Evolutionary conservation across 1,139 yeast species (phyloP), one percentile per base, ranked within the genome.

Genomic region (Kodamaea arcana): DNA sequence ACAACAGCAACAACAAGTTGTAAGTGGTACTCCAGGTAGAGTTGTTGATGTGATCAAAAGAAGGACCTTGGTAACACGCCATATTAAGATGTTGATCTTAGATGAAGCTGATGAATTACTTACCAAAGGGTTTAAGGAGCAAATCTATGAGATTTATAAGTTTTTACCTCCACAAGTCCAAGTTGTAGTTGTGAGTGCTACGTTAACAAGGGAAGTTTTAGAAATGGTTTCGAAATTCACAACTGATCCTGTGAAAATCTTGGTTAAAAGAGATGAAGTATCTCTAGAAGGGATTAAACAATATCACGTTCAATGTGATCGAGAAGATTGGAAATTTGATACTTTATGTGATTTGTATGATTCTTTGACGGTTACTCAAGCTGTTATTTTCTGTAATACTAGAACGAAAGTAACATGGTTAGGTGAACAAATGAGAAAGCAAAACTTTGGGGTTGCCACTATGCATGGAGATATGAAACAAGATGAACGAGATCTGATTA

Each of bases 401-500:
- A 84, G 85, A 54, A 74, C 80, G 51, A 90, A 90, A 58, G 97
- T 92, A 27, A 94, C 87, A 56, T 88, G 96, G 95, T 67, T 92
- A 18, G 69, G 87, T 4, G 79, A 75, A n/a, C 83, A 83, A 52
- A 75, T 92, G 74, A 69, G 72, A 35, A 80, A 76, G 48, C 80
- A 90, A 13, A 85, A 87, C 55, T 92, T 92, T 60, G 82, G 95
- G 0, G 96, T 90, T 13, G 86, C 81, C 4, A 73, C 96, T 8
- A 90, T 92, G 95, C 97, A 92, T 56, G 97, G 97, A 18, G 97
- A 92, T 52, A 85, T 92, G 95, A 83, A 84, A 51, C 97, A 92
- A 62, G 87, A 83, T 40, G 95, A 90, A 52, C 72, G 97, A 57
- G 95, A 88, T 57, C 66, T 71, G 37, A 81, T 90, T 43, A 92